Evolutionary conservation across 2,329 filamentous ascomycete species (phyloP).

Genomic region (Fusarium drepaniforme): DNA sequence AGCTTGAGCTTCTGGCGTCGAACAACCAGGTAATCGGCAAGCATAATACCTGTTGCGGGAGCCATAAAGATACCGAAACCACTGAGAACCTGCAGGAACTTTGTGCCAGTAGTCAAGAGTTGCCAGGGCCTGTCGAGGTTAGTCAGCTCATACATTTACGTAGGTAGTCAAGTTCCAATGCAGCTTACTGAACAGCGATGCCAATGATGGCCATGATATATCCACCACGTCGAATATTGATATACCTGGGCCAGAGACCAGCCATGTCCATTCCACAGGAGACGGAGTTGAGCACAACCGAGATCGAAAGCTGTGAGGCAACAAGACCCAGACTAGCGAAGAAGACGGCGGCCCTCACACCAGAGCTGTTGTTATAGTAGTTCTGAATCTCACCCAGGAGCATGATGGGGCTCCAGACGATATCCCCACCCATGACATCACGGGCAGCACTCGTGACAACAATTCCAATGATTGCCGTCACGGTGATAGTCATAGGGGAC

Average conservation of each 20-base stretch:
- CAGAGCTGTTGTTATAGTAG: slow-evolving; percentile 41
- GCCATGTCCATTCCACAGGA: slow-evolving; percentile 68
- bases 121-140: slow-evolving; percentile 40
- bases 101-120: slow-evolving; percentile 43
- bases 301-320: slow-evolving; percentile 43
- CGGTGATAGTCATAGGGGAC: slow-evolving; percentile 41
- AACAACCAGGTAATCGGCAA: slow-evolving; percentile 46
- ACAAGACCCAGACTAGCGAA: slow-evolving; percentile 42
- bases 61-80: slow-evolving; percentile 43
- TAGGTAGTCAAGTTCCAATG: background rate
- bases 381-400: slow-evolving; percentile 42
- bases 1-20: slow-evolving; percentile 52
- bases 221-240: slow-evolving; percentile 68
- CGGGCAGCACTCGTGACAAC: slow-evolving; percentile 41
- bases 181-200: slow-evolving; percentile 44
- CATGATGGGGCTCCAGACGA: slow-evolving; percentile 44
- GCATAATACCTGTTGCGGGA: slow-evolving; percentile 45
- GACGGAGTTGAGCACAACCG: slow-evolving; percentile 59
- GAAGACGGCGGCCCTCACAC: slow-evolving; percentile 41
- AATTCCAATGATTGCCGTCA: slow-evolving; percentile 45
- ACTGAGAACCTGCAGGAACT: slow-evolving; percentile 43
- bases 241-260: slow-evolving; percentile 62
- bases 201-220: slow-evolving; percentile 60
- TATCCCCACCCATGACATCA: slow-evolving; percentile 36
- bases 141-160: background rate